Evolutionary conservation across 2,329 filamentous ascomycete genomes (phyloP).

Genomic region (Trichoderma sp.): DNA sequence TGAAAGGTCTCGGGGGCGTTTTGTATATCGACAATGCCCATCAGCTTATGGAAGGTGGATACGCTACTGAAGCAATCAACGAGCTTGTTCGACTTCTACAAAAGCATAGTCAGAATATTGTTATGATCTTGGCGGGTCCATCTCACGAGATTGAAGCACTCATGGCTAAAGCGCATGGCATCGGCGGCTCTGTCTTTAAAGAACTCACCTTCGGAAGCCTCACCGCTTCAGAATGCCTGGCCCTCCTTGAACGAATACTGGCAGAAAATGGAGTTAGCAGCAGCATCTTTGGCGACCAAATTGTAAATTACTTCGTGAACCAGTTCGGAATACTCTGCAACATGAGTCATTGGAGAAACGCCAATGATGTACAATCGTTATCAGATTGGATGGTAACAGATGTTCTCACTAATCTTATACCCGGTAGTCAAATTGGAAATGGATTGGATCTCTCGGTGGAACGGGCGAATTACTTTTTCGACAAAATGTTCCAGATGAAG

Average conservation of each 20-base stretch:
- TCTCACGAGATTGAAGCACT: neutral
- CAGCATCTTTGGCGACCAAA: neutral
- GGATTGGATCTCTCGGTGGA: neutral
- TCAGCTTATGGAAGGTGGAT: slow-evolving; percentile 1
- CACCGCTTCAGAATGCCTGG: neutral
- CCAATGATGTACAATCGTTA: neutral
- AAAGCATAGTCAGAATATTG: neutral
- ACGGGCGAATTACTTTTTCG: neutral
- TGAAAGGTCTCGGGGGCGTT: neutral
- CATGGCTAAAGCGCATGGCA: neutral
- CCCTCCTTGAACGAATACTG: neutral
- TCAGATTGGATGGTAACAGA: slow-evolving; percentile 2
- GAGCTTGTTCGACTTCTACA: neutral
- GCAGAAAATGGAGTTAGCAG: neutral
- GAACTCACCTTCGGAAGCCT: neutral
- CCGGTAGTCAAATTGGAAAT: neutral
- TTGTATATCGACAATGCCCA: neutral
- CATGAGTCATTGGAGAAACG: neutral
- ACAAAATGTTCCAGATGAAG: neutral
- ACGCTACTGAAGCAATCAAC: slow-evolving; percentile 1
- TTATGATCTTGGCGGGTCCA: neutral
- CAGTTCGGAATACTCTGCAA: slow-evolving; percentile 5
- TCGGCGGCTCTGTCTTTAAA: neutral
- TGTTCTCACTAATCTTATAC: neutral
- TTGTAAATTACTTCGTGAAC: neutral